Base-by-base conservation (phyloP, 2,329 filamentous ascomycete genomes). In the Chlorencoelia australis region DNA sequence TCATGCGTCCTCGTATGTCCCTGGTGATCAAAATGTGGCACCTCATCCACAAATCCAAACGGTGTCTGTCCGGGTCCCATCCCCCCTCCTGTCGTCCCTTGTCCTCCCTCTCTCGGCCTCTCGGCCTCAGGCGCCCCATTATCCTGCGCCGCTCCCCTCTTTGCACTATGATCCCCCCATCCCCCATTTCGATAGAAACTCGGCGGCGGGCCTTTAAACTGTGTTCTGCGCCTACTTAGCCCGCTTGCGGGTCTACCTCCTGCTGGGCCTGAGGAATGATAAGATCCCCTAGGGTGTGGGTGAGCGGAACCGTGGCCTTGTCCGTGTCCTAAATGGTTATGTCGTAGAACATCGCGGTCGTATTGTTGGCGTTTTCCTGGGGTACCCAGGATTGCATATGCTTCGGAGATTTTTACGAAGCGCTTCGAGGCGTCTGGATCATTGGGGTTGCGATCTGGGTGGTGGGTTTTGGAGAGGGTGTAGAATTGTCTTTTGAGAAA, bases 371-470 rank as follows among this genome's bases (percentile, higher is more conserved):
- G 85, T 55, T 86, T 87, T 14, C 76, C 68, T 13, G 80, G 67
- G 47, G 80, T 73, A 40, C 78, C 75, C 40, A 95, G 81, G 29
- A 82, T 61, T 40, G 75, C 68, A 67, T 94, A 95, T 49, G 88
- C 87, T 57, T 91, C 82, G 56, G 76, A 82, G 57, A 95, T 81
- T 49, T 75, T 71, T 59, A 87, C 76, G 68, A 94, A 98, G 56
- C 79, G 82, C 40, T 73, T 64, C 4, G 78, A 68, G 44, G 88
- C 82, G 40, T 64, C 57, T 4, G 83, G 81, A 60, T 94, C 81
- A 49, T 72, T 56, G 42, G 71, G 84, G 67, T 96, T 93, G 57
- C 79, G 77, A 68, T 98, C 91, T 1, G 91, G 91, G 61, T 98
- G 91, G 69, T 94, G 81, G 36, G 72, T 65, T 63, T 95, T 94